Evolutionary conservation across 129 eudicot genomes (phyloP).

Genomic region (Ambrosia artemisiifolia): DNA sequence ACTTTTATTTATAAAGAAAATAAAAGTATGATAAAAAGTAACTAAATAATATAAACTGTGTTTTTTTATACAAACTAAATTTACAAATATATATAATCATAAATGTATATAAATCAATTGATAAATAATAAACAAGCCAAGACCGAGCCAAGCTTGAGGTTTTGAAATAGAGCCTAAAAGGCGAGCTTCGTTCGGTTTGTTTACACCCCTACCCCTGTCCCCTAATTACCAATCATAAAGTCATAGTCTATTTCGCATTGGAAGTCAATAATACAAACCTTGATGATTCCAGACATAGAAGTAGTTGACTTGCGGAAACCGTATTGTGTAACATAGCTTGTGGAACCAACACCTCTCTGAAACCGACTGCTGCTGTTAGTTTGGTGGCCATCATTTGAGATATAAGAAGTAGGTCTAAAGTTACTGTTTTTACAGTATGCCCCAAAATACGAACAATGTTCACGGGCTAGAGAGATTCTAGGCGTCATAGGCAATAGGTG

Average conservation of each 20-base stretch:
- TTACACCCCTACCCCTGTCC: too few relatives aligned
- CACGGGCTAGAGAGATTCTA: slow-evolving; percentile 68
- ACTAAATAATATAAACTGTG: too few relatives aligned
- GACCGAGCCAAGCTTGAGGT: too few relatives aligned
- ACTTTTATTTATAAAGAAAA: too few relatives aligned
- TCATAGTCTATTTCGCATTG: neutral
- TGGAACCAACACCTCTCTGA: slow-evolving; percentile 33
- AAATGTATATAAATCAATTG: too few relatives aligned
- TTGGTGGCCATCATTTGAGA: slow-evolving; percentile 34
- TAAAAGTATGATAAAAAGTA: too few relatives aligned
- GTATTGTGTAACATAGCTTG: slow-evolving; percentile 34
- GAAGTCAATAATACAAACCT: slow-evolving; percentile 40
- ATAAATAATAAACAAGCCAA: too few relatives aligned
- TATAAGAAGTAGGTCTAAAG: slow-evolving; percentile 31
- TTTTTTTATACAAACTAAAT: too few relatives aligned
- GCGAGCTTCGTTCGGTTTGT: too few relatives aligned
- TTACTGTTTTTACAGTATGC: slow-evolving; percentile 57
- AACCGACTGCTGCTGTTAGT: slow-evolving; percentile 42
- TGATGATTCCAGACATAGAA: slow-evolving; percentile 52
- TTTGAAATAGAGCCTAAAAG: too few relatives aligned
- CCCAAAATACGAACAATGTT: slow-evolving; percentile 79
- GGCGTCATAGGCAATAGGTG: slow-evolving; percentile 89
- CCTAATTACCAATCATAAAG: too few relatives aligned
- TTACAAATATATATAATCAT: too few relatives aligned
- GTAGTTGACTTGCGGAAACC: slow-evolving; percentile 39